Evolutionary conservation across 2,329 filamentous ascomycete species (phyloP), one percentile per base, ranked within the genome.

Genomic region (Domatiomyces globalis): DNA sequence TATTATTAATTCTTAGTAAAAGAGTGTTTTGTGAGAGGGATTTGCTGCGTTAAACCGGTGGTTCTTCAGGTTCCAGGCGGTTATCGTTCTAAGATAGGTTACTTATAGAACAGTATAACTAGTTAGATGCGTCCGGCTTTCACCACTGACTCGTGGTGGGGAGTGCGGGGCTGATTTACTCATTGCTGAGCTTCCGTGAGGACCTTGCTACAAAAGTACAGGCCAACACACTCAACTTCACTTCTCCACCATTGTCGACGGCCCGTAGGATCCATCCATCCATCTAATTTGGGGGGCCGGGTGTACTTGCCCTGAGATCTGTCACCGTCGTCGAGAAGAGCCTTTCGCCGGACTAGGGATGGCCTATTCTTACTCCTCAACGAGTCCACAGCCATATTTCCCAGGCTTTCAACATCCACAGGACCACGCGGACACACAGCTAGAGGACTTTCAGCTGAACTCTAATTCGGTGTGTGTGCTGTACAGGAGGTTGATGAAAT

Each of bases 331-430:
- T 39, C 12, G 33, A 39, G 33, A 15, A 39, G 33, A 39, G 10
- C 5, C 2, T 10, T 33, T 33, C n/a, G 29, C 29, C 5, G 12
- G 12, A 33, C 29, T 5, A 39, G 39, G 25, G 43, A 80, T 81
- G 77, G 76, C 80, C 59, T 80, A 78, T 63, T 69, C 71, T 49
- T 79, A 75, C 63, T 80, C 73, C 58, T 62, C 65, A 48, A 61
- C 69, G 17, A 65, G 68, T 33, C 60, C 68, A 18, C 59, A 61
- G 58, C 69, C 71, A 42, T 73, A 74, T 39, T 15, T 39, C 33
- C 33, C 33, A 39, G 33, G 33, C 55, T 68, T 74, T 48, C 71
- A 70, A 49, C 64, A 76, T 53, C 67, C 72, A 17, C 63, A 65
- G 3, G 65, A 63, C 46, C 62, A 54, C 51, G 62, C 51, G 43